phyloP scores from a whole-genome alignment of 2,329 filamentous ascomycete species.

The Dactylonectria macrodidyma region DNA sequence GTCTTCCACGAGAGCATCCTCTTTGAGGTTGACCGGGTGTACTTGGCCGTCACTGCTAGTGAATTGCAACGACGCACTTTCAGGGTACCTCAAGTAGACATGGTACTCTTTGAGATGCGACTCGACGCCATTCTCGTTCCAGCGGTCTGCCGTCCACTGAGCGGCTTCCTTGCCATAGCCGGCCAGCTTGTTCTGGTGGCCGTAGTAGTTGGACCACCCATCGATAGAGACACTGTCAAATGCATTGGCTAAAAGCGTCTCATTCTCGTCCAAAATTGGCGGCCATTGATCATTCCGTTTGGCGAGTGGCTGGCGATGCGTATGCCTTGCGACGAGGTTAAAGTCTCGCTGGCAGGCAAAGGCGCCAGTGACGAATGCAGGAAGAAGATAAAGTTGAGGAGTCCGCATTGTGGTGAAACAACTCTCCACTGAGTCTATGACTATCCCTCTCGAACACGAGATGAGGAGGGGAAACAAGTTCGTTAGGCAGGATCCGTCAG shows the following conservation, averaged over 20 bases:
- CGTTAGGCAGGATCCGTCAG: too few relatives aligned
- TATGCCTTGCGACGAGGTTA: constrained; percentile 46
- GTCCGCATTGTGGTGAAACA: too few relatives aligned
- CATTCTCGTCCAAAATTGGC: constrained; percentile 51
- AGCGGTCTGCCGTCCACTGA: constrained; percentile 57
- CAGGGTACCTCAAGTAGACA: constrained; percentile 73
- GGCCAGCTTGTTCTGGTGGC: constrained; percentile 56
- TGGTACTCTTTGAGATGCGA: constrained; percentile 64
- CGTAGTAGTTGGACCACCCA: constrained; percentile 57
- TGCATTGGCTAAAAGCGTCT: constrained; percentile 53
- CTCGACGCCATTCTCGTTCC: constrained; percentile 54
- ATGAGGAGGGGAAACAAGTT: too few relatives aligned
- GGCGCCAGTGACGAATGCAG: constrained; percentile 33
- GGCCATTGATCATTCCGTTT: constrained; percentile 55
- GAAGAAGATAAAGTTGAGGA: too few relatives aligned
- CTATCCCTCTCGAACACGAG: too few relatives aligned
- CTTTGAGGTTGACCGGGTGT: constrained; percentile 78
- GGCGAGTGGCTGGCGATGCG: constrained; percentile 50
- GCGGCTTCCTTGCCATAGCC: constrained; percentile 55
- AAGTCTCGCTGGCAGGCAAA: constrained; percentile 52
- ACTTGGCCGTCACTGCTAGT: constrained; percentile 60
- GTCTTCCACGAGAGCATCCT: constrained; percentile 81
- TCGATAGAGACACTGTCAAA: constrained; percentile 57
- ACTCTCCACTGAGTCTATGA: too few relatives aligned
- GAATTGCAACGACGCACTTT: constrained; percentile 66